Evolutionary conservation across 106 monocot species (phyloP).

Genomic region (Iris macrosiphon): DNA sequence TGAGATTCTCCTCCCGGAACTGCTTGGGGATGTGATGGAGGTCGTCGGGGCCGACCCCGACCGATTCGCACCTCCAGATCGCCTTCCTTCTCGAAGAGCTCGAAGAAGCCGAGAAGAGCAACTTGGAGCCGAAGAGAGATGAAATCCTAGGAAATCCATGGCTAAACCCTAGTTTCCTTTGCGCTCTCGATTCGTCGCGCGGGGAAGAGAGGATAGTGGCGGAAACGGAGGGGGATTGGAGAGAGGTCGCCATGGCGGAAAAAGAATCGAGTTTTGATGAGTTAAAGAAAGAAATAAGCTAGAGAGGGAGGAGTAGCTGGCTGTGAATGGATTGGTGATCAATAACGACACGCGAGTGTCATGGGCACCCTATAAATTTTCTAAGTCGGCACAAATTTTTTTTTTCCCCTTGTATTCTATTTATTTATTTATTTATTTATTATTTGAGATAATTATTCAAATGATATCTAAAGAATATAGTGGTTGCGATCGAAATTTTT

Average conservation of each 20-base stretch:
- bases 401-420: no score
- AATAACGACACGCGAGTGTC: no score
- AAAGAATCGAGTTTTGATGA: background rate
- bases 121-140: slow-evolving; percentile 14
- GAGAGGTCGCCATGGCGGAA: slow-evolving; percentile 11
- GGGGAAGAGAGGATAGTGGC: background rate
- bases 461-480: no score
- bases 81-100: slow-evolving; percentile 1
- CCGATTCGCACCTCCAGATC: slow-evolving; percentile 23
- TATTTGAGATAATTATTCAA: no score
- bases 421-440: no score
- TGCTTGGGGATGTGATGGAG: slow-evolving; percentile 81
- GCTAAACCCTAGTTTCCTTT: background rate
- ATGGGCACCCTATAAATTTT: no score
- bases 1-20: slow-evolving; percentile 78
- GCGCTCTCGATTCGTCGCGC: background rate
- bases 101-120: slow-evolving; percentile 6
- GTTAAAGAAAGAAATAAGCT: no score
- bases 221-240: background rate
- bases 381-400: no score
- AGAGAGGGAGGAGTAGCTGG: no score
- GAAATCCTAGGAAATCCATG: background rate
- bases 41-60: slow-evolving; percentile 11
- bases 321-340: no score
- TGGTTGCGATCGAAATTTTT: no score